Conservation (phyloP, 1,284 basidiomycete species). For the Tilletia horrida region DNA sequence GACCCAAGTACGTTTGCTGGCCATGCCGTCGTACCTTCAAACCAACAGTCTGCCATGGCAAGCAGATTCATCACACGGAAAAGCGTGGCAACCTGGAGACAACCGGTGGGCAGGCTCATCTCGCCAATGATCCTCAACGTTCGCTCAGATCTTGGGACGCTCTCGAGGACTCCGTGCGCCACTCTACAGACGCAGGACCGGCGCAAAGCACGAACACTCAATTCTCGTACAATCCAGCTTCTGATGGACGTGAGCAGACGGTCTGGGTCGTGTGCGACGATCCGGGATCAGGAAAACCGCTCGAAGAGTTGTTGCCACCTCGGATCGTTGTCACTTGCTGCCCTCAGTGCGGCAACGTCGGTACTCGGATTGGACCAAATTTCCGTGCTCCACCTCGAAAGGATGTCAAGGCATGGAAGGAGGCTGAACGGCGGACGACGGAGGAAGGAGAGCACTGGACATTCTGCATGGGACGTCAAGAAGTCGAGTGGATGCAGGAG, state of each 20-base stretch:
- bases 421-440: neutral
- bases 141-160: no score
- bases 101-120: neutral
- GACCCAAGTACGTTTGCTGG: neutral
- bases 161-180: neutral
- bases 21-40: neutral
- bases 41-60: neutral
- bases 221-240: neutral
- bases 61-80: neutral
- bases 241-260: neutral
- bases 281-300: neutral
- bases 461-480: neutral
- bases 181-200: neutral
- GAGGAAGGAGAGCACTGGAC: slow-evolving; percentile 4
- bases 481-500: neutral
- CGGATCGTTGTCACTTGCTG: slow-evolving; percentile 6
- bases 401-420: slow-evolving; percentile 1
- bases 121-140: no score
- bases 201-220: no score
- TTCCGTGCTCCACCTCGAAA: neutral
- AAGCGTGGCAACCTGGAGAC: slow-evolving; percentile 1
- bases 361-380: slow-evolving; percentile 1
- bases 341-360: neutral
- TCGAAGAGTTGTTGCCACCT: neutral
- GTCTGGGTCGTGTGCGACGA: slow-evolving; percentile 1